Evolutionary conservation across 495 filamentous ascomycete genomes (phyloP).

Genomic region (Aspergillus incahuasiensis): DNA sequence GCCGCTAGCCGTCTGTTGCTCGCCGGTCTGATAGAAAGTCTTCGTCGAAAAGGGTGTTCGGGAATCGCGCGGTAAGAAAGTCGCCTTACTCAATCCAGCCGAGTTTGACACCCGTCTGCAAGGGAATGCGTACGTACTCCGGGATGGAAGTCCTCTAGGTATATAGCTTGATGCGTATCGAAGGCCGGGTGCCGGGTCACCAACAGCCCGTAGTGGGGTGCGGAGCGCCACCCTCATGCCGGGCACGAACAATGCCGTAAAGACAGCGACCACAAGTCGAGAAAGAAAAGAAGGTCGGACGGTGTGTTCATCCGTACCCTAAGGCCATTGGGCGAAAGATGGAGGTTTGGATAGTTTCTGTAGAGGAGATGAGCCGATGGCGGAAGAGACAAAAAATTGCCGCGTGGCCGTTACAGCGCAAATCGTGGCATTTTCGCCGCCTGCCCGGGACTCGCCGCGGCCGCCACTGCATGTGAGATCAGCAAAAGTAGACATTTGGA

Average conservation of each 20-base stretch:
- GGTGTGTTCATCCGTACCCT: constrained; percentile 10
- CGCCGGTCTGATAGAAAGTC: constrained; percentile 15
- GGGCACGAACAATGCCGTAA: constrained; percentile 21
- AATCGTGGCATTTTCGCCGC: constrained; percentile 9
- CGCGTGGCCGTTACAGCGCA: constrained; percentile 6
- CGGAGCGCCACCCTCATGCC: constrained; percentile 39
- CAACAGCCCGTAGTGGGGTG: constrained; percentile 35
- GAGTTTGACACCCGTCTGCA: constrained; percentile 1
- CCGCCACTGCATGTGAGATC: background rate
- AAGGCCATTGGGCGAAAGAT: constrained; percentile 6
- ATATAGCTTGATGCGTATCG: constrained; percentile 19
- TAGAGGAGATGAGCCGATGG: background rate
- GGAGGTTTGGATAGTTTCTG: background rate
- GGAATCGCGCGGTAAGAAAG: background rate
- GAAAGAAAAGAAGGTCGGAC: background rate
- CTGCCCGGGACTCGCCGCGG: background rate
- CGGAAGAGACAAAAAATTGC: constrained; percentile 9
- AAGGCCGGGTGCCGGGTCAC: constrained; percentile 30
- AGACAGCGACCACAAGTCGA: constrained; percentile 15
- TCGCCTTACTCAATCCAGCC: background rate
- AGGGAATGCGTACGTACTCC: constrained; percentile 1
- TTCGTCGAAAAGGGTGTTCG: constrained; percentile 10
- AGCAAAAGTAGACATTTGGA: background rate
- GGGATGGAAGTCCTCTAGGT: constrained; percentile 8
- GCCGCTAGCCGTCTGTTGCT: constrained; percentile 13